Conservation (phyloP, 805 yeast species). For the Candida vartiovaarae region DNA sequence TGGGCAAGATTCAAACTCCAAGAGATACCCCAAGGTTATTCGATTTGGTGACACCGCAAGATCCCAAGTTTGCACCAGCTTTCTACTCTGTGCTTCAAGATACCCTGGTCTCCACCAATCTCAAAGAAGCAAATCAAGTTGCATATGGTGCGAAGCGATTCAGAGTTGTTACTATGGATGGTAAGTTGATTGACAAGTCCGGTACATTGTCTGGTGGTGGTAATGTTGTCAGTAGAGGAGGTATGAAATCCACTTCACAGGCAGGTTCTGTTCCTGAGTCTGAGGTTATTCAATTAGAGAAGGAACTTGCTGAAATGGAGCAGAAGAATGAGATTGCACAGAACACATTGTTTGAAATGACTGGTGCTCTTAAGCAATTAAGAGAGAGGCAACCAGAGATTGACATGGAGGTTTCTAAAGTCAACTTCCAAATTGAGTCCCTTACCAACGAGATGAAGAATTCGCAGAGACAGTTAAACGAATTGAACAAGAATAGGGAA, state of each 20-base stretch:
- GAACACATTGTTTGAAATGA: slow-evolving; percentile 51
- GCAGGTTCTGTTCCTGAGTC: slow-evolving; percentile 43
- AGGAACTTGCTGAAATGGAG: slow-evolving; percentile 48
- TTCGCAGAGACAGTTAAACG: slow-evolving; percentile 36
- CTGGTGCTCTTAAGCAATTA: slow-evolving; percentile 45
- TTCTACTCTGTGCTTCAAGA: slow-evolving; percentile 82
- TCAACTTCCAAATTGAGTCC: slow-evolving; percentile 58
- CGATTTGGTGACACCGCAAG: slow-evolving; percentile 68
- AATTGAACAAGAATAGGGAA: slow-evolving; percentile 22
- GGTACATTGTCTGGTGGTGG: slow-evolving; percentile 99
- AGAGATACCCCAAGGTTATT: slow-evolving; percentile 71
- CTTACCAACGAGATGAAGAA: slow-evolving; percentile 46
- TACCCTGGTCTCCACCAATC: slow-evolving; percentile 77
- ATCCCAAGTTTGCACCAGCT: slow-evolving; percentile 71
- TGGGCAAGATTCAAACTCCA: slow-evolving; percentile 61
- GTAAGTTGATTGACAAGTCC: slow-evolving; percentile 82
- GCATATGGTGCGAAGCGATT: slow-evolving; percentile 79
- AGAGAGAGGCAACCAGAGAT: slow-evolving; percentile 65
- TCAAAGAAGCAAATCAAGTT: slow-evolving; percentile 75
- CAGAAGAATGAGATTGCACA: slow-evolving; percentile 41
- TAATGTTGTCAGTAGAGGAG: slow-evolving; percentile 57
- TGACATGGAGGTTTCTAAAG: slow-evolving; percentile 52
- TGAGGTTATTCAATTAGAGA: slow-evolving; percentile 47
- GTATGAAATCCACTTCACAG: slow-evolving; percentile 49
- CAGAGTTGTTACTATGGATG: slow-evolving; percentile 90